Conservation (phyloP, 1,284 basidiomycete genomes). For the Apiotrichum akiyoshidainum region DNA sequence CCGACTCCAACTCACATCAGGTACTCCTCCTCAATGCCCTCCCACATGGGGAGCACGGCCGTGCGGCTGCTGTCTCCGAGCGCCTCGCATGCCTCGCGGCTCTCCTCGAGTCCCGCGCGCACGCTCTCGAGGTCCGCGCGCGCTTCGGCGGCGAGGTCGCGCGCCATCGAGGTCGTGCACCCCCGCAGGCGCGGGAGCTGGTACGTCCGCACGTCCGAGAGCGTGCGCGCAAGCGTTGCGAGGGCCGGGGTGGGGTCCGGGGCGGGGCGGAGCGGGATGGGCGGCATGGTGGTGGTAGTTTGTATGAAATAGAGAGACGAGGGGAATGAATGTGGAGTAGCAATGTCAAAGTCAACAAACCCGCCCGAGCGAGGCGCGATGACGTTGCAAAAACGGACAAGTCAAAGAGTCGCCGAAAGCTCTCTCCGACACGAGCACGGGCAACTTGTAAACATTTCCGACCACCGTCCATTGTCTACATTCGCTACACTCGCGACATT, state of each 20-base stretch:
- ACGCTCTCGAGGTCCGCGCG: slow-evolving; percentile 68
- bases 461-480: no score
- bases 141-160: slow-evolving; percentile 68
- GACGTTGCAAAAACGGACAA: background rate
- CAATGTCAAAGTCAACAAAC: background rate
- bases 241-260: slow-evolving; percentile 13
- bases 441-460: no score
- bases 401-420: no score
- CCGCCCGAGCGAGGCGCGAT: background rate
- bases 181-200: slow-evolving; percentile 69
- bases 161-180: slow-evolving; percentile 68
- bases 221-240: slow-evolving; percentile 56
- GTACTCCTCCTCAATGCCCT: slow-evolving; percentile 21
- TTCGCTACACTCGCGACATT: background rate
- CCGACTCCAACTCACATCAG: slow-evolving; percentile 18
- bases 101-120: slow-evolving; percentile 27
- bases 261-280: background rate
- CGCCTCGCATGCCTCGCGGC: slow-evolving; percentile 14
- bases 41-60: slow-evolving; percentile 59
- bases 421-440: no score
- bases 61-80: slow-evolving; percentile 1
- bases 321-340: background rate
- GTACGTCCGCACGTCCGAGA: slow-evolving; percentile 63
- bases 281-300: background rate
- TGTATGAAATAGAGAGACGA: background rate